phyloP scores from a whole-genome alignment of 2,329 filamentous ascomycete species.

The Metarhizium sp. region DNA sequence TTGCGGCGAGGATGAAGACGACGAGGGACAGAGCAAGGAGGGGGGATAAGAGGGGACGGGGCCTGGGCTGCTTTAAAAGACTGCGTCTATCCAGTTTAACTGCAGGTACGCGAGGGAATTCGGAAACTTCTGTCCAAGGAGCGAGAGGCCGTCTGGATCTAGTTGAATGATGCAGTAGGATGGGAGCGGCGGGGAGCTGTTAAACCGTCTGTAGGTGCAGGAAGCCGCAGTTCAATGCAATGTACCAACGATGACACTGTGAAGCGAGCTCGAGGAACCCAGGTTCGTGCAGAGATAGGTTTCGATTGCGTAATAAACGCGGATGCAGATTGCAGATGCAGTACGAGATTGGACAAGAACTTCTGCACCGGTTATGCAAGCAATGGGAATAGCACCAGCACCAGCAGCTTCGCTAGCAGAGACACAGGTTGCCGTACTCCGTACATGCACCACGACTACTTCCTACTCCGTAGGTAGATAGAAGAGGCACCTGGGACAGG shows the following conservation, averaged over 20 bases:
- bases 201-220: background rate
- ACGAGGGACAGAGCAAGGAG: constrained; percentile 39
- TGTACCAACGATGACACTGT: background rate
- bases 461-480: too few relatives aligned
- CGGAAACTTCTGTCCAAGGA: background rate
- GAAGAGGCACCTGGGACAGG: too few relatives aligned
- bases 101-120: background rate
- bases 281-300: background rate
- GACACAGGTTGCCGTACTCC: too few relatives aligned
- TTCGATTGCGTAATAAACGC: background rate
- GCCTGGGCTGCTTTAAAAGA: constrained; percentile 9
- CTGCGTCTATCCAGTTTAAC: constrained; percentile 18
- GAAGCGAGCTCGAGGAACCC: background rate
- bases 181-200: background rate
- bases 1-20: constrained; percentile 50
- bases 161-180: background rate
- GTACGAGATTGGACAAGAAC: background rate
- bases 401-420: background rate
- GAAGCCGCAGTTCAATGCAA: background rate
- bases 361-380: background rate
- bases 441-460: too few relatives aligned
- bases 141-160: background rate
- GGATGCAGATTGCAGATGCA: too few relatives aligned
- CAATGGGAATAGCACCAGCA: background rate
- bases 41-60: constrained; percentile 13